Conservation (phyloP, 805 yeast genomes). For the Metschnikowia continentalis region DNA sequence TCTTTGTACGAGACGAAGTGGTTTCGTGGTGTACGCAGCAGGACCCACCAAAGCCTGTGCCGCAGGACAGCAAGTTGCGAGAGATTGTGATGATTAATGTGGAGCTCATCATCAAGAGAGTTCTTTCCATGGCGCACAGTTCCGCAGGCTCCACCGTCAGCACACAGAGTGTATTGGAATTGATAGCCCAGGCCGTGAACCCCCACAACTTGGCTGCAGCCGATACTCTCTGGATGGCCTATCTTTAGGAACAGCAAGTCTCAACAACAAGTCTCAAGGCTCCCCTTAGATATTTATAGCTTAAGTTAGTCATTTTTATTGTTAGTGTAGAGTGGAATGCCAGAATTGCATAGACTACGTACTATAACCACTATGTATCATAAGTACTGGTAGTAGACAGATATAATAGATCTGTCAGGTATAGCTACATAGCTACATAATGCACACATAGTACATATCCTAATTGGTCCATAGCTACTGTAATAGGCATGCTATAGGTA, state of each 20-base stretch:
- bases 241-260: slow-evolving; percentile 43
- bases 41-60: slow-evolving; percentile 66
- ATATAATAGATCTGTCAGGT: no score
- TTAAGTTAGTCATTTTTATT: no score
- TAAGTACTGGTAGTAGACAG: no score
- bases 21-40: slow-evolving; percentile 90
- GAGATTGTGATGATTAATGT: slow-evolving; percentile 88
- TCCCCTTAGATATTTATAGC: no score
- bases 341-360: no score
- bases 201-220: slow-evolving; percentile 90
- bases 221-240: slow-evolving; percentile 94
- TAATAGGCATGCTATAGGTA: no score
- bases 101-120: slow-evolving; percentile 75
- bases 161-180: slow-evolving; percentile 84
- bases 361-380: no score
- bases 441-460: no score
- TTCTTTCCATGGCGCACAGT: slow-evolving; percentile 61
- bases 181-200: slow-evolving; percentile 91
- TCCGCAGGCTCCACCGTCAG: slow-evolving; percentile 68
- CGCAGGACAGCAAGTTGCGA: slow-evolving; percentile 76
- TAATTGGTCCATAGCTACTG: no score
- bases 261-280: no score
- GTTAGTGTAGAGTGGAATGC: no score
- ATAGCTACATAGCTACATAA: no score
- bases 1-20: slow-evolving; percentile 93